phyloP scores from a whole-genome alignment of 2,329 filamentous ascomycete genomes.

The Chalara sp. region DNA sequence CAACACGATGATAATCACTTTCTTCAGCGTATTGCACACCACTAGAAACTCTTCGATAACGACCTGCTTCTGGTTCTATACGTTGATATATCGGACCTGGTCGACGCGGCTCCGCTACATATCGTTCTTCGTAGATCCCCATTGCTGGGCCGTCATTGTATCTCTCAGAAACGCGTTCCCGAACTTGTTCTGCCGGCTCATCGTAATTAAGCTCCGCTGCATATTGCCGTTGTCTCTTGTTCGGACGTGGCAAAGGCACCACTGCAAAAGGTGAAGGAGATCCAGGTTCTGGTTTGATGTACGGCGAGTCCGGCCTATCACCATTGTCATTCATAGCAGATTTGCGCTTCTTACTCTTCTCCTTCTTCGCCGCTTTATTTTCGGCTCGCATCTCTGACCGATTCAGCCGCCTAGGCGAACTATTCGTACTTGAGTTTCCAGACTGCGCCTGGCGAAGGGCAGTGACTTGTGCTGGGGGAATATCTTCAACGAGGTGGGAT shows the following conservation, averaged over 20 bases:
- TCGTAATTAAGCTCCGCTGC: slow-evolving; percentile 35
- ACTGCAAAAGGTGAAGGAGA: slow-evolving; percentile 53
- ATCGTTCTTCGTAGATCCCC: slow-evolving; percentile 15
- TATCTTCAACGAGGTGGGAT: slow-evolving; percentile 17
- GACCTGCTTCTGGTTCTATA: slow-evolving; percentile 21
- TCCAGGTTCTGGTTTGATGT: slow-evolving; percentile 59
- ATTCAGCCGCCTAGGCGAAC: slow-evolving; percentile 48
- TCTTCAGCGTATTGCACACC: neutral
- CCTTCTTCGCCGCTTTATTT: slow-evolving; percentile 47
- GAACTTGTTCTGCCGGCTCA: slow-evolving; percentile 24
- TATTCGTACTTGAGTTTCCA: slow-evolving; percentile 50
- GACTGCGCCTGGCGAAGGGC: slow-evolving; percentile 43
- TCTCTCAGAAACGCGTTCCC: slow-evolving; percentile 11
- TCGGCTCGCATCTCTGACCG: slow-evolving; percentile 31
- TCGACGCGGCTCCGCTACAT: slow-evolving; percentile 17
- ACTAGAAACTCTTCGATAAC: slow-evolving; percentile 15
- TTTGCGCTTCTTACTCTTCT: slow-evolving; percentile 46
- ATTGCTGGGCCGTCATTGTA: slow-evolving; percentile 13
- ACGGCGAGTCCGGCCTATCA: slow-evolving; percentile 40
- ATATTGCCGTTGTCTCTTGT: slow-evolving; percentile 49
- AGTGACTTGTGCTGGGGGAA: slow-evolving; percentile 46
- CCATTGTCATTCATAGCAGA: slow-evolving; percentile 30
- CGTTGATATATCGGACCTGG: slow-evolving; percentile 19
- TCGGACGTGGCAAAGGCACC: slow-evolving; percentile 45
- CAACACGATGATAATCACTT: slow-evolving; percentile 1